Conservation (phyloP, 768 basidiomycete species). For the Boletellus emodensis region DNA sequence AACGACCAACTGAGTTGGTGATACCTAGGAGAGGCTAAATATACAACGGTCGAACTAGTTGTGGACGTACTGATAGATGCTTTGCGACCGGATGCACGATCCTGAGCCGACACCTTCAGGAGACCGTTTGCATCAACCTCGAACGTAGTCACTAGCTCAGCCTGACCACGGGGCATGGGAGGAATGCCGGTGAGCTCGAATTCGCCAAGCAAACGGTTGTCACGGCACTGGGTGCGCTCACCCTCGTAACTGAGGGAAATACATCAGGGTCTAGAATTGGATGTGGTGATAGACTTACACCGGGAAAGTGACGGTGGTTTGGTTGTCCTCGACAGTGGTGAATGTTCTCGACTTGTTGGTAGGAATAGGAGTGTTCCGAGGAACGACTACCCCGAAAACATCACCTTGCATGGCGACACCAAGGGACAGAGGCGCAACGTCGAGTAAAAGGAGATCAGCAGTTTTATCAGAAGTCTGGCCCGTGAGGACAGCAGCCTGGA, state of each 20-base stretch:
- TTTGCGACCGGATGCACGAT: constrained; percentile 98
- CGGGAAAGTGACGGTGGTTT: constrained; percentile 99
- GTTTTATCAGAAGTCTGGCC: constrained; percentile 99
- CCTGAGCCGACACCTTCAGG: constrained; percentile 96
- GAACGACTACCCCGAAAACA: constrained; percentile 98
- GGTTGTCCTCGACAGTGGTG: constrained; percentile 99
- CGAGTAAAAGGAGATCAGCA: constrained; percentile 95
- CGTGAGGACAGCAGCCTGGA: constrained; percentile 98
- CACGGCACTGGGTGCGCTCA: constrained; percentile 98
- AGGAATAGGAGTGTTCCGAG: constrained; percentile 98
- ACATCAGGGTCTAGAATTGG: constrained; percentile 2
- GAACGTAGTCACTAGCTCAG: constrained; percentile 98
- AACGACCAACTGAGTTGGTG: constrained; percentile 98
- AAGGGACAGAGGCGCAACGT: constrained; percentile 96
- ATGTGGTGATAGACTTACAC: constrained; percentile 51
- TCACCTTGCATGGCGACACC: constrained; percentile 99
- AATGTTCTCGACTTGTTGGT: constrained; percentile 99
- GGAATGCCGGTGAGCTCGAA: constrained; percentile 99
- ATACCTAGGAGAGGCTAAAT: constrained; percentile 54
- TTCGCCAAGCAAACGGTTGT: constrained; percentile 98
- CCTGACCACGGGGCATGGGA: constrained; percentile 98
- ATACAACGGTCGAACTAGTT: not conserved
- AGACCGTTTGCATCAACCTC: constrained; percentile 99
- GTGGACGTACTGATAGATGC: constrained; percentile 83
- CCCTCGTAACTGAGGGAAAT: constrained; percentile 76